Conservation (phyloP, 1,284 basidiomycete species). For the Ceratobasidium sp. region DNA sequence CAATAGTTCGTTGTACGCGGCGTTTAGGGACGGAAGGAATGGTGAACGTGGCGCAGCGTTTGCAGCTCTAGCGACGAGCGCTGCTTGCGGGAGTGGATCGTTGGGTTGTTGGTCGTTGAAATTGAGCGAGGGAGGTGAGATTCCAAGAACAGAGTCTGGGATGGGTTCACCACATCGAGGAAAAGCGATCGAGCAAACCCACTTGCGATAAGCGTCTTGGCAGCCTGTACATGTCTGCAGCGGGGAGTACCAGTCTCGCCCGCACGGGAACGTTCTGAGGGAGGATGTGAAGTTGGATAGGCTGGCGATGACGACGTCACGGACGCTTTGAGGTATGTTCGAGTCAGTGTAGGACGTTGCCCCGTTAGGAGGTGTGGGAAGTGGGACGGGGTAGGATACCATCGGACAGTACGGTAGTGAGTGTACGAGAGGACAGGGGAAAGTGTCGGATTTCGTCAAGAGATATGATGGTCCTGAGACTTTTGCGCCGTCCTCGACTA, state of each 20-base stretch:
- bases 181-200: constrained; percentile 81
- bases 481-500: constrained; percentile 64
- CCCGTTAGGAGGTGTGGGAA: constrained; percentile 63
- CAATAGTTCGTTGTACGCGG: constrained; percentile 71
- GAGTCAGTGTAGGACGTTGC: constrained; percentile 64
- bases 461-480: constrained; percentile 75
- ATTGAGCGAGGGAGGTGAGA: constrained; percentile 53
- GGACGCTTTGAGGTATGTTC: constrained; percentile 67
- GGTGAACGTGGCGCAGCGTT: constrained; percentile 54
- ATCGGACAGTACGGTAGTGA: constrained; percentile 81
- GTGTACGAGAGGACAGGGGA: constrained; percentile 75
- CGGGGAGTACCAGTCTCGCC: constrained; percentile 83
- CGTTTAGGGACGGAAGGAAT: constrained; percentile 47
- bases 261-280: constrained; percentile 80
- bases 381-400: constrained; percentile 77
- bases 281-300: constrained; percentile 80
- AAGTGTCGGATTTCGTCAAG: constrained; percentile 75
- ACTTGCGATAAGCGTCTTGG: constrained; percentile 77
- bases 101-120: constrained; percentile 57
- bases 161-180: constrained; percentile 75
- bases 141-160: constrained; percentile 50
- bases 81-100: constrained; percentile 59
- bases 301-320: constrained; percentile 67
- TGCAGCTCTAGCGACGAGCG: constrained; percentile 61
- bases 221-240: constrained; percentile 83